A percentile compares a stretch with the other conserved stretches of the same genome.
These are phyloP conservation scores for Fusarium neocosmosporiellum DNA, from an alignment of 2,329 filamentous ascomycete genomes.

Conservation along the genomic window DNA sequence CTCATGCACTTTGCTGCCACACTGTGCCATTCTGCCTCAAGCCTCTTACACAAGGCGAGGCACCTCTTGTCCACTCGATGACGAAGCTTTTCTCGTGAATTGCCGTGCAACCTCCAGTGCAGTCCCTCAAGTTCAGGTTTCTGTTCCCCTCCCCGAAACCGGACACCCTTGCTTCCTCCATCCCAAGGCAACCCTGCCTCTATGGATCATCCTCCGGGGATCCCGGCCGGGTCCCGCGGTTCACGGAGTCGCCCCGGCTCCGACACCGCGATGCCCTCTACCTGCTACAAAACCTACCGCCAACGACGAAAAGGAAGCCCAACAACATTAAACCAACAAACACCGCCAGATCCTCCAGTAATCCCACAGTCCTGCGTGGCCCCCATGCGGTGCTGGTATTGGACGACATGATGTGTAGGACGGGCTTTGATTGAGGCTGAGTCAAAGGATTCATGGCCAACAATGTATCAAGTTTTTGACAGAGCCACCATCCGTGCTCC, in stretches of 20 bases:
- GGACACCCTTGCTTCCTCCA: not conserved
- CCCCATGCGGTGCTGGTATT: not conserved
- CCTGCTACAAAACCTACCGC: conserved; percentile 1
- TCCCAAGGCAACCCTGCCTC: conserved; percentile 1
- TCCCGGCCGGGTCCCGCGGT: conserved; percentile 24
- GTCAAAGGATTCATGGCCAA: not conserved
- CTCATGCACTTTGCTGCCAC: not conserved
- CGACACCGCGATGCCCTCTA: conserved; percentile 15
- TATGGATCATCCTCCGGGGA: conserved; percentile 17
- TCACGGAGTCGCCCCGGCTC: conserved; percentile 25
- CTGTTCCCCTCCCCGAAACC: conserved; percentile 1
- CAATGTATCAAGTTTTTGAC: conserved; percentile 1
- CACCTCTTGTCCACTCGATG: not conserved
- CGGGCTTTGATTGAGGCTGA: not conserved
- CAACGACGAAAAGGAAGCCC: not conserved
- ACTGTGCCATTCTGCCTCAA: conserved; percentile 15
- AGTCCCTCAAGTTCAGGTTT: not conserved
- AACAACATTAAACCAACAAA: conserved; percentile 1
- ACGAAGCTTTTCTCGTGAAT: not conserved
- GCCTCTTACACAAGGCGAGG: conserved; percentile 11
- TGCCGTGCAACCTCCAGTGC: not conserved
- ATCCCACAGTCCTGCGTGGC: not conserved
- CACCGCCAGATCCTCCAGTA: not conserved
- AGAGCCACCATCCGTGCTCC: conserved; percentile 7
- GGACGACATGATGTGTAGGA: not conserved